Conservation (phyloP, 345 rosid species). For the Clausena lansium region DNA sequence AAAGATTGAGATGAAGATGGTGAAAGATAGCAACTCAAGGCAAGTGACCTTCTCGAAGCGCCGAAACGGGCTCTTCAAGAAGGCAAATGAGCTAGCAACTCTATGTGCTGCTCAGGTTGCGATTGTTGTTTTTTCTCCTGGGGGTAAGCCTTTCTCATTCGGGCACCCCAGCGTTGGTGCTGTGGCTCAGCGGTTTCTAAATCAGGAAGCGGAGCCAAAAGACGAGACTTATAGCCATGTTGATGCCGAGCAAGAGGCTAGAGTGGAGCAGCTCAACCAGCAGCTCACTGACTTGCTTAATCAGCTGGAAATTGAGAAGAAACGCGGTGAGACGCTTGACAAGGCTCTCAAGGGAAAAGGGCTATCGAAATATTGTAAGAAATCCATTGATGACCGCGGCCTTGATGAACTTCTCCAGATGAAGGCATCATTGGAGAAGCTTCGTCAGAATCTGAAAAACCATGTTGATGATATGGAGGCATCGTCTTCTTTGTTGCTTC, state of each 20-base stretch:
- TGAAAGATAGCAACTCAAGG: slow-evolving; percentile 50
- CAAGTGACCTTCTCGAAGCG: slow-evolving; percentile 76
- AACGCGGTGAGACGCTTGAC: slow-evolving; percentile 27
- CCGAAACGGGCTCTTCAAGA: slow-evolving; percentile 63
- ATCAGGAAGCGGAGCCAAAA: slow-evolving; percentile 3
- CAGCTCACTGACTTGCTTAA: slow-evolving; percentile 21
- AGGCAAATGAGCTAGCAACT: slow-evolving; percentile 54
- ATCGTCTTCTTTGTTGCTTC: slow-evolving; percentile 33
- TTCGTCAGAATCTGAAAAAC: slow-evolving; percentile 22
- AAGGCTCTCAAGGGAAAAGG: slow-evolving; percentile 28
- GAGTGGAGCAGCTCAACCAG: slow-evolving; percentile 11
- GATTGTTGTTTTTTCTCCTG: slow-evolving; percentile 66
- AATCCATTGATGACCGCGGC: slow-evolving; percentile 22
- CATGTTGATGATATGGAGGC: slow-evolving; percentile 35
- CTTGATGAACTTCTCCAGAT: slow-evolving; percentile 28
- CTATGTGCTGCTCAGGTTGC: slow-evolving; percentile 58
- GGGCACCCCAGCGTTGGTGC: slow-evolving; percentile 59
- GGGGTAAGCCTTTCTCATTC: slow-evolving; percentile 66
- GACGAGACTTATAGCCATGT: neutral
- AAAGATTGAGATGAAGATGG: slow-evolving; percentile 64
- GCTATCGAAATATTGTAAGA: slow-evolving; percentile 7
- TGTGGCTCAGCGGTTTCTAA: slow-evolving; percentile 39
- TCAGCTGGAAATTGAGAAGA: slow-evolving; percentile 35
- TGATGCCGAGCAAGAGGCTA: neutral
- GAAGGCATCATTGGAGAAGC: slow-evolving; percentile 25